Evolutionary conservation across 2,329 filamentous ascomycete genomes (phyloP), one percentile per base, ranked within the genome.

Genomic region (Xylaria sp.): DNA sequence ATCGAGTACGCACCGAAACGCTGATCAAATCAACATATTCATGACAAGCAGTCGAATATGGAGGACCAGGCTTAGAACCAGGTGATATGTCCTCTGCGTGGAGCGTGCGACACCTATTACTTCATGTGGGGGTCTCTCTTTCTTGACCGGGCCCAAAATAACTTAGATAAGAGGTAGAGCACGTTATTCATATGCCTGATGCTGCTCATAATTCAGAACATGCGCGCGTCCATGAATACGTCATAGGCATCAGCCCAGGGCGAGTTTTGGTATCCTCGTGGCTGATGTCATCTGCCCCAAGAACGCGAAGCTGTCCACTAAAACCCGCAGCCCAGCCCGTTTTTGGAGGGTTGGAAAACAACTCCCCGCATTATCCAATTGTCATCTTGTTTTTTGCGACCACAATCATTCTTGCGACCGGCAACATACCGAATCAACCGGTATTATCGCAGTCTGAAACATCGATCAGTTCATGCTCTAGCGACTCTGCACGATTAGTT

Each of bases 251-350:
- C 2, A 18, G 18, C 23, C 15, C 3, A 13, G 12, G 23, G n/a
- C 18, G 51, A 8, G 7, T 28, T 31, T 52, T 23, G 15, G 54
- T 18, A 54, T 54, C 15, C 15, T 20, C 25, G 28, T 31, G 13
- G 37, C 57, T 66, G 64, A 55, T 44, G 54, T 61, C 57, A 62
- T 62, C 23, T 18, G 31, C 12, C 9, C 31, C 28, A 18, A 34
- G 15, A 50, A 50, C 20, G 15, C 8, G 15, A 52, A 59, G 46
- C 25, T n/a, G 12, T 23, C 37, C 48, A 34, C 39, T 44, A 44
- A 59, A 31, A 41, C 18, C 31, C 3, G 6, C 37, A 46, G 34
- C 18, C 34, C 37, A 39, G 46, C 34, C 62, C 63, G 52, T 46
- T 56, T 18, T 41, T 23, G 9, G 9, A 4, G 13, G 41, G n/a